Evolutionary conservation across 768 basidiomycete genomes (phyloP), one percentile per base, ranked within the genome.

Genomic region (Suillus bovinus): DNA sequence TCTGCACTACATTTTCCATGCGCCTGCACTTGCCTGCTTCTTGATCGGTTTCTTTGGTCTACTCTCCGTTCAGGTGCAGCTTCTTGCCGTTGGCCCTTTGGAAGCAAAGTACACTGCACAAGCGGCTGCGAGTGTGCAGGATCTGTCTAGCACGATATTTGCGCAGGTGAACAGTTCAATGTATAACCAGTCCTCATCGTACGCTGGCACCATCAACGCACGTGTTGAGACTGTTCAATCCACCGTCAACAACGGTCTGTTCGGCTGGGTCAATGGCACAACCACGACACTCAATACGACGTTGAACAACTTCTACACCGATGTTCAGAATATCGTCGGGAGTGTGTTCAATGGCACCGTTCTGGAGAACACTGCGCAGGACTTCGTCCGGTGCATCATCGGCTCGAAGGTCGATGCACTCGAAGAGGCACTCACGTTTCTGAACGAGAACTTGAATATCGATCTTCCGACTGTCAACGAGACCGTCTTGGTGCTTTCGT

Each of bases 251-350:
- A 78, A 93, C 44, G 91, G 90, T 29, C 76, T 99, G 52, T 96
- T 99, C 65, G 94, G 95, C 11, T 99, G 96, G 96, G 89, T 99
- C 55, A 94, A 98, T 68, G 83, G 80, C 20, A 96, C 96, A 9
- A 96, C 94, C 1, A 87, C 86, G 4, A 87, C 89, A 7, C 82
- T 99, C 59, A 99, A 99, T 74, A 78, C 80, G 67, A 97, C 96
- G 4, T 78, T 99, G 69, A 89, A 85, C 71, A 81, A 80, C 52
- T 96, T 99, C 74, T 99, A 99, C 77, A 80, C 80, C 61, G 94
- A 94, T 56, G 77, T 99, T 36, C 91, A 96, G 74, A 80, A 83
- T 49, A 81, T 85, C 7, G 93, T 99, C n/a, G 77, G 81, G 60
- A 80, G 81, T 1, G 83, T 94, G 10, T 96, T 99, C 74, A 89